Conservation (phyloP, 2,329 filamentous ascomycete genomes). For the Calonectria naviculata region DNA sequence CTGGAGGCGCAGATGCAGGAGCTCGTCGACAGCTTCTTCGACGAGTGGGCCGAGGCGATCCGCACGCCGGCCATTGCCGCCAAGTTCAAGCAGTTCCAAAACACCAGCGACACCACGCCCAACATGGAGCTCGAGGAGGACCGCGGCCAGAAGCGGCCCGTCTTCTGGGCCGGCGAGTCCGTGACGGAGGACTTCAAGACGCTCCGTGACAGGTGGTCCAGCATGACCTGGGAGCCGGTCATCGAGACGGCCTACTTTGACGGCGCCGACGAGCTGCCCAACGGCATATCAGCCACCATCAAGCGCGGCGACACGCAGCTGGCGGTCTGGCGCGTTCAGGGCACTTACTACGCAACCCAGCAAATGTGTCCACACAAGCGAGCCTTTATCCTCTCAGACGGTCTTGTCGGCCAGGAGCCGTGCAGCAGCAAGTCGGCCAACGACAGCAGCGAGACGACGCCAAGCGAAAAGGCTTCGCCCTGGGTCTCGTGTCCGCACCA, state of each 20-base stretch:
- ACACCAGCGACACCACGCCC: constrained; percentile 78
- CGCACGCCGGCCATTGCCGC: constrained; percentile 73
- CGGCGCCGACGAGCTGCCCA: constrained; percentile 70
- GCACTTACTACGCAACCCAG: constrained; percentile 85
- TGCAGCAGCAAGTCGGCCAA: constrained; percentile 36
- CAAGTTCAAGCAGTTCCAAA: constrained; percentile 85
- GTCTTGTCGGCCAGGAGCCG: constrained; percentile 78
- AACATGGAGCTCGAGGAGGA: constrained; percentile 78
- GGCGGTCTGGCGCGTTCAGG: constrained; percentile 85
- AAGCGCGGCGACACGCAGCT: constrained; percentile 92
- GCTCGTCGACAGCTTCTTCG: constrained; percentile 85
- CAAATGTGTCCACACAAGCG: constrained; percentile 97
- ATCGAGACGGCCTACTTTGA: constrained; percentile 77
- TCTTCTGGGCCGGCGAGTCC: constrained; percentile 79
- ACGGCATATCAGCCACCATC: constrained; percentile 80
- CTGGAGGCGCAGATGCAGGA: constrained; percentile 91
- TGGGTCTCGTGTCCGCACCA: constrained; percentile 91
- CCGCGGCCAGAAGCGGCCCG: constrained; percentile 78
- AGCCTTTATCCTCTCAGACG: constrained; percentile 89
- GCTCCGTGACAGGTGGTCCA: constrained; percentile 69
- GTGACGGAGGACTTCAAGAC: constrained; percentile 78
- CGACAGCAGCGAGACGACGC: constrained; percentile 47
- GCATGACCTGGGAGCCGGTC: constrained; percentile 80
- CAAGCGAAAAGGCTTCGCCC: constrained; percentile 52
- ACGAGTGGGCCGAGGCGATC: constrained; percentile 91